Conservation (phyloP, 1,139 yeast genomes). For the Suhomyces panamericanus region DNA sequence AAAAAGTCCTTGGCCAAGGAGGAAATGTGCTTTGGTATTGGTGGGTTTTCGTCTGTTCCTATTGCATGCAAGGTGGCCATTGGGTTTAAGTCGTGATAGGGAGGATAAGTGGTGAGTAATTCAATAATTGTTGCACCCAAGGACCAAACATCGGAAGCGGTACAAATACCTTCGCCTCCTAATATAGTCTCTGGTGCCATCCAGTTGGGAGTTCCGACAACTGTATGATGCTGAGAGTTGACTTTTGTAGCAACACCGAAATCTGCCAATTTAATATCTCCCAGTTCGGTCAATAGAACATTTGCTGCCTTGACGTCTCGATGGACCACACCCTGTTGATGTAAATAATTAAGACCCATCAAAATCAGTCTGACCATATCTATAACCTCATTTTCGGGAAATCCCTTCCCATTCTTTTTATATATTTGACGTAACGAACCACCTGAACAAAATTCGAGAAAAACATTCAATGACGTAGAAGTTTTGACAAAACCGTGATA, state of each 20-base stretch:
- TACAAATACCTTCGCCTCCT: constrained; percentile 80
- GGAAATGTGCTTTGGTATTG: constrained; percentile 65
- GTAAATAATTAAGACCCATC: constrained; percentile 68
- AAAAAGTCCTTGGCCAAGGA: constrained; percentile 62
- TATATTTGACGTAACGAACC: constrained; percentile 80
- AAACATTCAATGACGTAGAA: constrained; percentile 63
- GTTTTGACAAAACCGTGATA: constrained; percentile 86
- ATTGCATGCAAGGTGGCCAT: constrained; percentile 93
- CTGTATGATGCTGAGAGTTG: constrained; percentile 41
- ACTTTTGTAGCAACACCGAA: constrained; percentile 74
- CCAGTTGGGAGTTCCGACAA: constrained; percentile 79
- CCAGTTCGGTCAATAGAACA: constrained; percentile 59
- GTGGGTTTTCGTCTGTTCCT: constrained; percentile 81
- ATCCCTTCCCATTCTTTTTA: constrained; percentile 50
- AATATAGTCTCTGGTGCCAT: constrained; percentile 82
- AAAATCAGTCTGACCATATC: constrained; percentile 69
- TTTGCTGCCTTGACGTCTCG: constrained; percentile 82
- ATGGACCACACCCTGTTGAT: constrained; percentile 72
- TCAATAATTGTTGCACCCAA: constrained; percentile 92
- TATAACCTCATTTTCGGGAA: constrained; percentile 63
- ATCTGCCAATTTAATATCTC: constrained; percentile 70
- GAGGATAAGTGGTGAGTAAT: constrained; percentile 82
- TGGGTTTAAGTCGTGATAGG: constrained; percentile 76
- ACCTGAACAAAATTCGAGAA: constrained; percentile 74
- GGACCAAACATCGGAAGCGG: constrained; percentile 92